A percentile compares a stretch with the other conserved stretches of the same genome.
Conservation (phyloP, 441 rosid genomes). For the Croton setiger region DNA sequence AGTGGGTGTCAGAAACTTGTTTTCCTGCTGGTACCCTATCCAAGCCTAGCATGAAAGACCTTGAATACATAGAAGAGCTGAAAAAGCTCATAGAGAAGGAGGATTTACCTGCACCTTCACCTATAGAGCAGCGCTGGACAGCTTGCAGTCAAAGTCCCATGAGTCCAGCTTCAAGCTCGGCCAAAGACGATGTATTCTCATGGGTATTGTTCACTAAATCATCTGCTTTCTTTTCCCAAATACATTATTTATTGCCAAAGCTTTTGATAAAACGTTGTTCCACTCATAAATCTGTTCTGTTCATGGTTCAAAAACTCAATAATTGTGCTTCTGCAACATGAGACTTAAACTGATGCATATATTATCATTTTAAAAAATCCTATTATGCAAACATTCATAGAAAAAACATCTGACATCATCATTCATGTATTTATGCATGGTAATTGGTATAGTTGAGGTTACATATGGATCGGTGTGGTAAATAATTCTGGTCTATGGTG, state of each 20-base stretch:
- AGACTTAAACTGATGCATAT: not conserved
- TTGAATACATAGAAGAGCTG: slow-evolving; percentile 81
- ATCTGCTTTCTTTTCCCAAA: not conserved
- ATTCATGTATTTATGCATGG: too few relatives aligned
- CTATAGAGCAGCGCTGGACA: slow-evolving; percentile 97
- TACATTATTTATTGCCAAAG: not conserved
- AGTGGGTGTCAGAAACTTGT: slow-evolving; percentile 97
- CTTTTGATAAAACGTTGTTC: not conserved
- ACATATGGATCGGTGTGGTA: too few relatives aligned
- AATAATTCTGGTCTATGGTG: not conserved
- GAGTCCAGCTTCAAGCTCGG: slow-evolving; percentile 85
- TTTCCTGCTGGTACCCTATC: slow-evolving; percentile 87
- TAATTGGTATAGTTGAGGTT: too few relatives aligned
- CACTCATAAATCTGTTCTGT: not conserved
- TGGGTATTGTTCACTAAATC: slow-evolving; percentile 53
- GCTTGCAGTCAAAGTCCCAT: slow-evolving; percentile 74
- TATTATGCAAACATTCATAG: not conserved
- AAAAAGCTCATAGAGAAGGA: slow-evolving; percentile 75
- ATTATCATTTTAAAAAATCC: not conserved
- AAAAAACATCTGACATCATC: not conserved
- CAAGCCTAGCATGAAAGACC: slow-evolving; percentile 90
- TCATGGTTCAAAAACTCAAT: not conserved
- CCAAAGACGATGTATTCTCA: slow-evolving; percentile 77
- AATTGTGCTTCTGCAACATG: not conserved
- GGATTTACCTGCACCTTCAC: slow-evolving; percentile 80